Conservation (phyloP, 1,284 basidiomycete genomes). For the Ceratobasidium sp. region DNA sequence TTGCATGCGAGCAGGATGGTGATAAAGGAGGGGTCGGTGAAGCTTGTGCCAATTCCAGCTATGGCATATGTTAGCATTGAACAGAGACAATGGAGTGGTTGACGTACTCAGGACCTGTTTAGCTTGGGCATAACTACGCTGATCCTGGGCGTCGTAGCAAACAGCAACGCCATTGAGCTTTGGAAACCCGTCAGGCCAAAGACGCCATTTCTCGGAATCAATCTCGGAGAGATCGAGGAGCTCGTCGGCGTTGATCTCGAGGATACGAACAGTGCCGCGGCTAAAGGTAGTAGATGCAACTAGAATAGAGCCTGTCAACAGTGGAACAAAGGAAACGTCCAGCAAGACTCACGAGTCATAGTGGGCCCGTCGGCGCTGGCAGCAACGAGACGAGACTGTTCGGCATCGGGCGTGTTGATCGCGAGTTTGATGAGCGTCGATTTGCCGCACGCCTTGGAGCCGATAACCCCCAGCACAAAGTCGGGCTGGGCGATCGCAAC, state of each 20-base stretch:
- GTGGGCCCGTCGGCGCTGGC: constrained; percentile 35
- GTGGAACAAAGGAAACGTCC: neutral
- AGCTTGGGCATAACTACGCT: constrained; percentile 72
- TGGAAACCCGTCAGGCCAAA: constrained; percentile 66
- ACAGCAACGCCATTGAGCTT: constrained; percentile 77
- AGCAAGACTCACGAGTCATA: constrained; percentile 30
- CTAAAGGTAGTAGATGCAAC: constrained; percentile 39
- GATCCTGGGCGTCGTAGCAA: constrained; percentile 78
- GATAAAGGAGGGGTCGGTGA: constrained; percentile 69
- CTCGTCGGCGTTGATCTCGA: constrained; percentile 67
- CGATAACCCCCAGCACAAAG: constrained; percentile 47
- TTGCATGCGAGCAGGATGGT: constrained; percentile 82
- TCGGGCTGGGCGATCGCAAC: constrained; percentile 1
- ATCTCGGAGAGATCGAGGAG: constrained; percentile 51
- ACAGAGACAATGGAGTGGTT: constrained; percentile 29
- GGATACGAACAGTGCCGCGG: constrained; percentile 62
- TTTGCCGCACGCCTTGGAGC: constrained; percentile 49
- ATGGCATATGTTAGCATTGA: neutral
- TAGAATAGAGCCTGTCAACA: constrained; percentile 14
- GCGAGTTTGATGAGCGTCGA: constrained; percentile 49
- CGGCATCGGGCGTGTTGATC: constrained; percentile 35
- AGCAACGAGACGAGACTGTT: constrained; percentile 27
- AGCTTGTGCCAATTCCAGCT: constrained; percentile 55
- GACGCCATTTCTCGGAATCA: constrained; percentile 38
- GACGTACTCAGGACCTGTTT: constrained; percentile 56